Evolutionary conservation across 164 flowering plant genomes (phyloP).

Genomic region (Sedum album): DNA sequence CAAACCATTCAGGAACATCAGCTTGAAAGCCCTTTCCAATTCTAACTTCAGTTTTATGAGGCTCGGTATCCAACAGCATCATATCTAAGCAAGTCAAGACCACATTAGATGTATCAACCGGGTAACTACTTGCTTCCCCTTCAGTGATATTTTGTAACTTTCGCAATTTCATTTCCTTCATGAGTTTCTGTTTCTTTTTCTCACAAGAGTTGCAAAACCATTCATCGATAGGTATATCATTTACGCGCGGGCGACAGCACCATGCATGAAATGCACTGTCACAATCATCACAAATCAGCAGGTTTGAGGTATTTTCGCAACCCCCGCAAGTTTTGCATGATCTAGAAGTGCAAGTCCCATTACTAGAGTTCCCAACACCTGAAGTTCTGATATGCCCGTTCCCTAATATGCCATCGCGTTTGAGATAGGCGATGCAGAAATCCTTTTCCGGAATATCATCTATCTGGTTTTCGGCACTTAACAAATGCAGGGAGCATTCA

Average conservation of each 20-base stretch:
- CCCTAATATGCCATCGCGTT: constrained; percentile 32
- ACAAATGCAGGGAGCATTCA: constrained; percentile 48
- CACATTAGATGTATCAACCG: constrained; percentile 16
- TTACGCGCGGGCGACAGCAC: constrained; percentile 52
- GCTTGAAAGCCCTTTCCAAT: constrained; percentile 83
- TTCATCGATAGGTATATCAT: constrained; percentile 43
- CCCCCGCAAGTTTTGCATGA: constrained; percentile 53
- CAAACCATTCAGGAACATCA: constrained; percentile 70
- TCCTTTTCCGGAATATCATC: constrained; percentile 40
- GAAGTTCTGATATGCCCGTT: constrained; percentile 11
- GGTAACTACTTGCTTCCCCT: constrained; percentile 13
- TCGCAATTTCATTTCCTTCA: constrained; percentile 18
- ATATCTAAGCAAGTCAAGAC: constrained; percentile 29
- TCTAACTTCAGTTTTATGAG: constrained; percentile 55
- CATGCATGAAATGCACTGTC: constrained; percentile 66
- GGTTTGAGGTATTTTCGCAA: constrained; percentile 29
- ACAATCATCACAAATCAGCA: constrained; percentile 79
- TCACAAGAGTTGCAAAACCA: constrained; percentile 70
- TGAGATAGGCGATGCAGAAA: constrained; percentile 38
- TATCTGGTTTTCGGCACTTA: constrained; percentile 18
- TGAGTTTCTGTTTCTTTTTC: constrained; percentile 41
- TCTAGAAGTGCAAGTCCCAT: constrained; percentile 16
- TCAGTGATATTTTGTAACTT: not conserved
- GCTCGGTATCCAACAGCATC: constrained; percentile 57
- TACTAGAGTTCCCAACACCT: constrained; percentile 12